phyloP scores from a whole-genome alignment of 306 rosid genomes.

The Trifolium pratense region DNA sequence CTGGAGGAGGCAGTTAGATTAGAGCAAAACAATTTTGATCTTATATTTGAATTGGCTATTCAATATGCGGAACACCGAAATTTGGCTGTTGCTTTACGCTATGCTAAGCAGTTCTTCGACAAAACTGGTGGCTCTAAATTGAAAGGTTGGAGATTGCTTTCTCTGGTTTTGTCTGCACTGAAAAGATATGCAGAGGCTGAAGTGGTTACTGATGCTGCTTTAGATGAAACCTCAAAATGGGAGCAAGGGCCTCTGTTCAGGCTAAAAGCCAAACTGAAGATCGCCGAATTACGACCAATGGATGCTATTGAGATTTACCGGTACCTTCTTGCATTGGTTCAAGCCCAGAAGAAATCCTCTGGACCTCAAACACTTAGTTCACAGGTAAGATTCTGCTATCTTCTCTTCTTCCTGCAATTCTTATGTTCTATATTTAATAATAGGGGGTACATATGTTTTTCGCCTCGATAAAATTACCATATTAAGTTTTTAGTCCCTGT shows the following conservation, averaged over 20 bases:
- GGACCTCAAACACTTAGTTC: constrained; percentile 56
- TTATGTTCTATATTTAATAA: neutral
- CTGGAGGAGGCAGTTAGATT: constrained; percentile 40
- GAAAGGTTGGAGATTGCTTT: constrained; percentile 92
- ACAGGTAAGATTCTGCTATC: constrained; percentile 59
- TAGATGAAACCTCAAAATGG: constrained; percentile 93
- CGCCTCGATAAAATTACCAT: no score
- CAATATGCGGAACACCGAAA: constrained; percentile 80
- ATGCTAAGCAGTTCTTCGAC: constrained; percentile 78
- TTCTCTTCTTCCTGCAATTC: constrained; percentile 18
- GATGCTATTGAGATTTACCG: constrained; percentile 92
- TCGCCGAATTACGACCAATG: constrained; percentile 73
- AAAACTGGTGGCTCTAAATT: constrained; percentile 85
- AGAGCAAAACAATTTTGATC: constrained; percentile 60
- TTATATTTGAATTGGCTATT: constrained; percentile 77
- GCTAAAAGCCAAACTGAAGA: constrained; percentile 84
- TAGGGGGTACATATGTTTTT: no score
- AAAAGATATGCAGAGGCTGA: constrained; percentile 82
- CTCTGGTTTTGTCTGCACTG: constrained; percentile 91
- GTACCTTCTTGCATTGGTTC: constrained; percentile 90
- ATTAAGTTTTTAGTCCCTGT: no score
- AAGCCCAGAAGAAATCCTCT: constrained; percentile 84
- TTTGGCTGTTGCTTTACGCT: constrained; percentile 70
- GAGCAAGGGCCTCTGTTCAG: constrained; percentile 89
- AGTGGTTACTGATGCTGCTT: constrained; percentile 87